Evolutionary conservation across 352 stramenopile genomes (phyloP).

Genomic region (Blastocystis sp.): DNA sequence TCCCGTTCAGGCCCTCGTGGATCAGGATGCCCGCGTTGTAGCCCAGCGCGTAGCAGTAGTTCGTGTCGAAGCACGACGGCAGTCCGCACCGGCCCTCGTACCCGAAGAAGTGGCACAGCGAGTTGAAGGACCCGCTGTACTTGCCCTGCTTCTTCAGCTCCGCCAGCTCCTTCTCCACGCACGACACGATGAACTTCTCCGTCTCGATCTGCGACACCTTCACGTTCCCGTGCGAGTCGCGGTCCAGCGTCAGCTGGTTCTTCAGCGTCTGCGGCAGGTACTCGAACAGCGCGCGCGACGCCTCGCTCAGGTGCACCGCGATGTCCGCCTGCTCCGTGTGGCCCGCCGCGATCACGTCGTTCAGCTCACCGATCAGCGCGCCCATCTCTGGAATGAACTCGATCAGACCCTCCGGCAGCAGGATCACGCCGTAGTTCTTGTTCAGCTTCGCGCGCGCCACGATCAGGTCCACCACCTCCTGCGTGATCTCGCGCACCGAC

Average conservation of each 20-base stretch:
- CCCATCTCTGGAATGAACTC: constrained; percentile 76
- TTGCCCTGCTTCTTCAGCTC: constrained; percentile 71
- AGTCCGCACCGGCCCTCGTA: constrained; percentile 74
- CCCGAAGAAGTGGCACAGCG: constrained; percentile 74
- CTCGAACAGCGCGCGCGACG: constrained; percentile 68
- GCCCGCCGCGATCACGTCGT: constrained; percentile 73
- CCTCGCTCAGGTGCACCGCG: not conserved
- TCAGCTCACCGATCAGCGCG: constrained; percentile 74
- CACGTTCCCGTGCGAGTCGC: constrained; percentile 70
- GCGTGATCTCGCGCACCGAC: constrained; percentile 70
- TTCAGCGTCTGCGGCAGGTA: constrained; percentile 66
- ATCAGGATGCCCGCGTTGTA: constrained; percentile 73
- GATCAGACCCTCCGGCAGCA: constrained; percentile 75
- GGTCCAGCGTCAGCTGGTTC: constrained; percentile 69
- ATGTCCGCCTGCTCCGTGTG: constrained; percentile 46
- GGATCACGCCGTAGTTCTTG: constrained; percentile 75
- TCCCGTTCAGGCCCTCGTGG: constrained; percentile 71
- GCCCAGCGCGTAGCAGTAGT: constrained; percentile 74
- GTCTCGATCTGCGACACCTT: constrained; percentile 76
- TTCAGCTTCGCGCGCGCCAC: constrained; percentile 68
- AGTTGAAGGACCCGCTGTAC: constrained; percentile 74
- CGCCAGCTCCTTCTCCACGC: constrained; percentile 74
- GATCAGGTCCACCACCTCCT: constrained; percentile 71
- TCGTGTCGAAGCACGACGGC: constrained; percentile 73
- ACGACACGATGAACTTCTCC: constrained; percentile 74